Evolutionary conservation across 2,329 filamentous ascomycete genomes (phyloP), one percentile per base, ranked within the genome.

Genomic region (Ophiostoma fasciatum): DNA sequence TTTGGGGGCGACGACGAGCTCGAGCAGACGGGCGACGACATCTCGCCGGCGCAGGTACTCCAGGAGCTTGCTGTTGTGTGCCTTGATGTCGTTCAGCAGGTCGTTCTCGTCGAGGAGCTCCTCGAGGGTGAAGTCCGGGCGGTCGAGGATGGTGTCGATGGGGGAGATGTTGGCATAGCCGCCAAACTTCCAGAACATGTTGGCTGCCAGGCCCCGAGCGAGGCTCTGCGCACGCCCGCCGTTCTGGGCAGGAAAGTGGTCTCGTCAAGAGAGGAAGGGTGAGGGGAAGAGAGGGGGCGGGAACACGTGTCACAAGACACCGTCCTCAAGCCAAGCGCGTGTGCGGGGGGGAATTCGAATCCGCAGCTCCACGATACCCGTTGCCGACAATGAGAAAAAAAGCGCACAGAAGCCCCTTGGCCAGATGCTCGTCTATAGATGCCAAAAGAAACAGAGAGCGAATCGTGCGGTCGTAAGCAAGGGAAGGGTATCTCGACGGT

Each of bases 131-230:
- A 94, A 87, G 61, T 94, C 82, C 49, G 92, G 77, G 61, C 94
- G 94, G 57, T 98, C 90, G 57, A 98, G 84, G 53, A 98, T 82
- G 49, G 79, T 85, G 61, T 96, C 90, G 60, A 98, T 84, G 54
- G 87, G 81, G 51, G 88, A 94, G 62, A 94, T 81, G 70, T 84
- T 93, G 68, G 87, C 83, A 71, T 96, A 96, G 55, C 85, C 85
- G 71, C 90, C 88, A 71, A 96, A 98, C 63, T 88, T 81, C 90
- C 90, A 98, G 63, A 98, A 98, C 90, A 98, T 98, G 66, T 60
- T 88, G 77, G 54, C 56, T 6, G 31, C 21, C 18, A 18, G 13
- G 7, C n/a, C 11, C 30, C 12, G 29, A n/a, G 20, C 20, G 14
- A 12, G 14, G 34, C 26, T 21, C 23, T 36, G 3, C 8, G 20